Percentiles rank a stretch among this genome's conserved stretches.
Conservation (phyloP, 2,329 filamentous ascomycete genomes). For the Pezicula carpinea region DNA sequence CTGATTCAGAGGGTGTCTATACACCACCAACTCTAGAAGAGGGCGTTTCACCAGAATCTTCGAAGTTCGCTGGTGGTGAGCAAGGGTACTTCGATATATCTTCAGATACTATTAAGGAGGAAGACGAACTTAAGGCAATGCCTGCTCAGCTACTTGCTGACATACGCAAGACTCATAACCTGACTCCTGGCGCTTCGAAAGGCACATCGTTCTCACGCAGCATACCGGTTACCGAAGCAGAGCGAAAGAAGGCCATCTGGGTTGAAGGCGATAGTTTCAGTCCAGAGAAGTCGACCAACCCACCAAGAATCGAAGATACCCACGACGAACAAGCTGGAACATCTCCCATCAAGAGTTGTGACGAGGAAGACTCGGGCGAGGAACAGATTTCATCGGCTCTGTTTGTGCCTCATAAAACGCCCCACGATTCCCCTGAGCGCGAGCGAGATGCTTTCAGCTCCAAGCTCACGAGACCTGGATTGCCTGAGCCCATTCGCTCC, state of each 20-base stretch:
- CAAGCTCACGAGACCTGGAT: slow-evolving; percentile 1
- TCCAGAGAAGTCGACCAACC: not conserved
- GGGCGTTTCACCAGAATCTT: not conserved
- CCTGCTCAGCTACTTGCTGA: slow-evolving; percentile 26
- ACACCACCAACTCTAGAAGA: not conserved
- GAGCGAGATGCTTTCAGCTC: slow-evolving; percentile 9
- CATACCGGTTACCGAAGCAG: slow-evolving; percentile 25
- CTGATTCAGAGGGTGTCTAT: not conserved
- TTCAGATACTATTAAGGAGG: slow-evolving; percentile 11
- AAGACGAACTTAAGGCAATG: slow-evolving; percentile 19
- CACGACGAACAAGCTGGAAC: slow-evolving; percentile 36
- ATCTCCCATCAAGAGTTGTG: slow-evolving; percentile 14
- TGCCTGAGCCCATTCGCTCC: slow-evolving; percentile 8
- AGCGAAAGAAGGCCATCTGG: slow-evolving; percentile 15
- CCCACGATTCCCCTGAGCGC: slow-evolving; percentile 36
- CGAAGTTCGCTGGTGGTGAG: slow-evolving; percentile 7
- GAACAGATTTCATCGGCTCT: slow-evolving; percentile 85
- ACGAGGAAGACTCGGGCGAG: slow-evolving; percentile 61
- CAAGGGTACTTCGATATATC: slow-evolving; percentile 23
- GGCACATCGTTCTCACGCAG: slow-evolving; percentile 28
- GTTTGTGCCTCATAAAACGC: slow-evolving; percentile 71
- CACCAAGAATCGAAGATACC: slow-evolving; percentile 1
- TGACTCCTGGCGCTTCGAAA: slow-evolving; percentile 25
- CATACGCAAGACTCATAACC: slow-evolving; percentile 27
- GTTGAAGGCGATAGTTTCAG: not conserved